These are phyloP conservation scores for Aspergillus brasiliensis DNA, from an alignment of 2,329 filamentous ascomycete genomes.

Conservation along the genomic window DNA sequence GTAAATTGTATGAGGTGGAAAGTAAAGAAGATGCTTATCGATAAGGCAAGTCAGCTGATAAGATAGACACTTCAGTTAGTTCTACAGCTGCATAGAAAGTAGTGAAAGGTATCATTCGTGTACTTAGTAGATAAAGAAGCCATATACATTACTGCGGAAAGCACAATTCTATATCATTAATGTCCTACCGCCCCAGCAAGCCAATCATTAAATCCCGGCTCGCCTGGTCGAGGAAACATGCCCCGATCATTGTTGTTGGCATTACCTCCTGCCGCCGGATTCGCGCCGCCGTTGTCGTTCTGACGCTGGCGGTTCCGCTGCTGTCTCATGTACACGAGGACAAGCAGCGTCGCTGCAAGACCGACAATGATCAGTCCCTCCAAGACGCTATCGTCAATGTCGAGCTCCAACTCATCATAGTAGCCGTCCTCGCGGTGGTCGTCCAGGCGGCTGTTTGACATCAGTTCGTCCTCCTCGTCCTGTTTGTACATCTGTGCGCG, in stretches of 20 bases:
- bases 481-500: conserved; percentile 56
- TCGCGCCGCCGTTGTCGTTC: conserved; percentile 33
- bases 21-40: conserved; percentile 14
- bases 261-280: conserved; percentile 27
- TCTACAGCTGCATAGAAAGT: no score
- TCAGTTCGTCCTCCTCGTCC: conserved; percentile 35
- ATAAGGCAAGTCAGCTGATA: conserved; percentile 12
- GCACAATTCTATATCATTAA: conserved; percentile 30
- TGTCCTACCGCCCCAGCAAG: conserved; percentile 65
- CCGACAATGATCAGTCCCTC: conserved; percentile 84
- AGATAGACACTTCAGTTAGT: neutral
- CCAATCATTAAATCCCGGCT: conserved; percentile 71
- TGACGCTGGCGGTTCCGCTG: conserved; percentile 44
- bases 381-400: conserved; percentile 74
- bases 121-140: neutral
- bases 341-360: conserved; percentile 71
- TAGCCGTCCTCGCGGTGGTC: conserved; percentile 52
- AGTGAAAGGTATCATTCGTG: no score
- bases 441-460: conserved; percentile 30
- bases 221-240: conserved; percentile 66
- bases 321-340: conserved; percentile 74
- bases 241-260: conserved; percentile 49
- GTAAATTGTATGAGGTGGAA: neutral
- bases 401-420: conserved; percentile 62
- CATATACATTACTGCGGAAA: neutral